Percentiles rank a stretch among this genome's conserved stretches.
phyloP scores from a whole-genome alignment of 1,284 basidiomycete species.

The Anthracocystis setariae region DNA sequence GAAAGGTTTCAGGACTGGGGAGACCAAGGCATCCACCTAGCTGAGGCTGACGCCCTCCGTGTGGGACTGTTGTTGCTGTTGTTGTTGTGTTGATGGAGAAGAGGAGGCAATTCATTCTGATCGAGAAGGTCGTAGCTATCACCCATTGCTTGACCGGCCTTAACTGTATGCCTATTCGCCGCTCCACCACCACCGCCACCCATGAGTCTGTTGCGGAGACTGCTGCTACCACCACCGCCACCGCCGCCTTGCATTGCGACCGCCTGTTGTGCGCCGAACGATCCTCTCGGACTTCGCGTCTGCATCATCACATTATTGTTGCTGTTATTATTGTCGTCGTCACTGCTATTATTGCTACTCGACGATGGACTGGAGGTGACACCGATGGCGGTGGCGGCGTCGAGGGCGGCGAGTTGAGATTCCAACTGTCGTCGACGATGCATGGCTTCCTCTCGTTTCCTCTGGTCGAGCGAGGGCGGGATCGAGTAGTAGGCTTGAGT shows the following conservation, averaged over 20 bases:
- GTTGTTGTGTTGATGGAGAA: no score
- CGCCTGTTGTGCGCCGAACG: neutral
- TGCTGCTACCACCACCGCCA: constrained; percentile 6
- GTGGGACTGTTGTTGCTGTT: no score
- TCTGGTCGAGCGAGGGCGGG: constrained; percentile 7
- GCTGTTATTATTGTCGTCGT: neutral
- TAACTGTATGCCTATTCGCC: constrained; percentile 17
- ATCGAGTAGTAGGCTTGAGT: constrained; percentile 25
- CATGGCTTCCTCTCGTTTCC: constrained; percentile 21
- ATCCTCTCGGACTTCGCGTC: neutral
- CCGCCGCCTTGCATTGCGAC: constrained; percentile 5
- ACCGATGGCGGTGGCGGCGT: constrained; percentile 28
- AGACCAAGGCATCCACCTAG: constrained; percentile 40
- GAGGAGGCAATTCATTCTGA: constrained; percentile 25
- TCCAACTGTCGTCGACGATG: constrained; percentile 28
- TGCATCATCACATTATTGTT: constrained; percentile 26
- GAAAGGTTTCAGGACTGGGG: constrained; percentile 1
- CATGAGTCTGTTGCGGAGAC: constrained; percentile 18
- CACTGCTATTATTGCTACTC: constrained; percentile 13
- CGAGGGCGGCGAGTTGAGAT: constrained; percentile 33
- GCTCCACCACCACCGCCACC: constrained; percentile 1
- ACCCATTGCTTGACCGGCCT: constrained; percentile 22
- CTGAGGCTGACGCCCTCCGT: neutral
- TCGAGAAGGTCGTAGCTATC: constrained; percentile 49
- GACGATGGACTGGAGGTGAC: constrained; percentile 6